Evolutionary conservation across 768 basidiomycete species (phyloP).

Genomic region (Rickenella mellea): DNA sequence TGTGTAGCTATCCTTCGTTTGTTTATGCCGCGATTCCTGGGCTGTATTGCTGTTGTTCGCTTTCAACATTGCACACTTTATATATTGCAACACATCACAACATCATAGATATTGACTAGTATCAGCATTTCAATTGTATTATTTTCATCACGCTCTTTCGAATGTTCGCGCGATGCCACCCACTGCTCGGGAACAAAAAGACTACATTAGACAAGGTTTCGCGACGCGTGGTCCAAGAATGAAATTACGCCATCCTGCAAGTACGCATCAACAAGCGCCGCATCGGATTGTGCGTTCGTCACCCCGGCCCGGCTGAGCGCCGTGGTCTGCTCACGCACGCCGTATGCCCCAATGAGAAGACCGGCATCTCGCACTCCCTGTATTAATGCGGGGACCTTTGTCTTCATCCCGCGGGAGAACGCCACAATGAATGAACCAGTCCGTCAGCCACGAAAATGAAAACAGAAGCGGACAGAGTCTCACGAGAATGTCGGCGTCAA

Average conservation of each 20-base stretch:
- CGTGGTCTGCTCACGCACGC: slow-evolving; percentile 35
- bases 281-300: slow-evolving; percentile 12
- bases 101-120: too few species aligned
- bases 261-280: slow-evolving; percentile 57
- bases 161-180: too few species aligned
- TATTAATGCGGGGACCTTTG: slow-evolving; percentile 82
- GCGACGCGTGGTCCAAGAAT: slow-evolving; percentile 54
- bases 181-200: too few species aligned
- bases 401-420: slow-evolving; percentile 30
- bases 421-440: neutral
- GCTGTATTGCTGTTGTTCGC: too few species aligned
- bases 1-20: too few species aligned
- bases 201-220: too few species aligned
- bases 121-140: too few species aligned
- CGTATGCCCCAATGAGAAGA: slow-evolving; percentile 78
- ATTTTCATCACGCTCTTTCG: too few species aligned
- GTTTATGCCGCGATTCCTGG: too few species aligned
- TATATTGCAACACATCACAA: too few species aligned
- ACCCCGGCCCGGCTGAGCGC: slow-evolving; percentile 23
- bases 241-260: slow-evolving; percentile 54
- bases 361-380: slow-evolving; percentile 85
- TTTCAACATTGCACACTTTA: too few species aligned
- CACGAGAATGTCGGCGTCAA: slow-evolving; percentile 83
- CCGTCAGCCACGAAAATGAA: too few species aligned
- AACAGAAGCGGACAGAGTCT: slow-evolving; percentile 18